These are phyloP conservation scores for Cardamine resedifolia DNA, from an alignment of 345 rosid species.

Conservation along the genomic window DNA sequence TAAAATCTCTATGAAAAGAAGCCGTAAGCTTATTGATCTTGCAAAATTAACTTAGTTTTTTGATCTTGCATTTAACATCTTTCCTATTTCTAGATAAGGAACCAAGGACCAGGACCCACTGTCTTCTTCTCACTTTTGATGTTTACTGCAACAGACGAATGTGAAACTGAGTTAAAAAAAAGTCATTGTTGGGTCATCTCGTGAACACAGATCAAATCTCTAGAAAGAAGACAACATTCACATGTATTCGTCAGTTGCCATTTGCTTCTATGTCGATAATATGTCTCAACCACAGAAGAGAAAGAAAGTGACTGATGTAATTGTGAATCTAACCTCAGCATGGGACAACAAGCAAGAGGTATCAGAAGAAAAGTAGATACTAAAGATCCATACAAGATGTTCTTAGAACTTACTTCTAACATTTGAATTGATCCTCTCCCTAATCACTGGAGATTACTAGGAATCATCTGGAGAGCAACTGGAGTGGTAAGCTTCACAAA, in stretches of 20 bases:
- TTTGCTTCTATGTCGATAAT: not conserved
- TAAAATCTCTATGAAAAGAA: conserved; percentile 38
- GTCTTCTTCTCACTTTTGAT: conserved; percentile 30
- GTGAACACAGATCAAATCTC: conserved; percentile 10
- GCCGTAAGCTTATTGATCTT: not conserved
- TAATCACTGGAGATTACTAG: conserved; percentile 5
- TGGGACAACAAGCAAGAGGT: not conserved
- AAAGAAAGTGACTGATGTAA: not conserved
- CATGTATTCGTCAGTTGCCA: conserved; percentile 8
- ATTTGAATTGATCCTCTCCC: not conserved
- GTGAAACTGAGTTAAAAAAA: conserved; percentile 7
- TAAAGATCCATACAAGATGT: not conserved
- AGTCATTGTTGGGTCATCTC: conserved; percentile 15
- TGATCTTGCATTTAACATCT: conserved; percentile 2
- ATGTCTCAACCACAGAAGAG: not conserved
- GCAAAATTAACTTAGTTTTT: not conserved
- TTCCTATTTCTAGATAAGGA: not conserved
- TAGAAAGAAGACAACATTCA: conserved; percentile 23
- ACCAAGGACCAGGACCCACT: conserved; percentile 22
- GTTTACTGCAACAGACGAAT: conserved; percentile 16
- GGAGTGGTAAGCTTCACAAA: conserved; percentile 49
- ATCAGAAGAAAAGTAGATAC: not conserved
- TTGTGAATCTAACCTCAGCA: not conserved
- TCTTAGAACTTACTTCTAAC: conserved; percentile 3
- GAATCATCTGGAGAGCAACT: conserved; percentile 53